phyloP scores from a whole-genome alignment of 1,139 yeast species.

The Kazachstania sp. region DNA sequence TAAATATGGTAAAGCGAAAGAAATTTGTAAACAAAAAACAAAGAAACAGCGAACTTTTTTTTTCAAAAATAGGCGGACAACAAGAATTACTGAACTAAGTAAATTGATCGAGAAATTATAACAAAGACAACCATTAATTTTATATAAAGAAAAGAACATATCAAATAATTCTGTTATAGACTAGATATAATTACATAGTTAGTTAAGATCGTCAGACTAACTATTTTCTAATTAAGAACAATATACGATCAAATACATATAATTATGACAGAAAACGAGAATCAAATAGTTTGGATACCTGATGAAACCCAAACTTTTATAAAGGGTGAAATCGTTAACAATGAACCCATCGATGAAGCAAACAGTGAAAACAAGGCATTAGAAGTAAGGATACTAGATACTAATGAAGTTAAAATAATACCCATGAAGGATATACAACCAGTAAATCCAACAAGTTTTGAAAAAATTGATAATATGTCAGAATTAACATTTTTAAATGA shows the following conservation, averaged over 20 bases:
- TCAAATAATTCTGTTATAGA: no score
- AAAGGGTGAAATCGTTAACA: conserved; percentile 50
- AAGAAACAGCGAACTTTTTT: neutral
- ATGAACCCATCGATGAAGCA: conserved; percentile 9
- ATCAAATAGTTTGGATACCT: conserved; percentile 58
- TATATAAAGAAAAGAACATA: no score
- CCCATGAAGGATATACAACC: conserved; percentile 43
- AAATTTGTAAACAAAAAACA: neutral
- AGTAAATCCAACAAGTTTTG: conserved; percentile 86
- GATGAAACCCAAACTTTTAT: conserved; percentile 56
- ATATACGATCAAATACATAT: neutral
- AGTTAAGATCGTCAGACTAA: no score
- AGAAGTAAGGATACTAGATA: conserved; percentile 7
- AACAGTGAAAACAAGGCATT: conserved; percentile 1
- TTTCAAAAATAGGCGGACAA: no score
- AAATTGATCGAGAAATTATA: no score
- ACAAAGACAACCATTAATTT: no score
- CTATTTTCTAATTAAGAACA: neutral
- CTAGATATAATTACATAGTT: no score
- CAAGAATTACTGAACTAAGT: no score
- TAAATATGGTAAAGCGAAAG: no score
- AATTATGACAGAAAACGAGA: neutral
- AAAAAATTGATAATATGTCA: conserved; percentile 91
- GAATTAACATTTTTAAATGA: conserved; percentile 90
- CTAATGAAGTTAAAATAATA: conserved; percentile 35